Conservation (phyloP, 169 alveolate species). For the Eimeria maxima region DNA sequence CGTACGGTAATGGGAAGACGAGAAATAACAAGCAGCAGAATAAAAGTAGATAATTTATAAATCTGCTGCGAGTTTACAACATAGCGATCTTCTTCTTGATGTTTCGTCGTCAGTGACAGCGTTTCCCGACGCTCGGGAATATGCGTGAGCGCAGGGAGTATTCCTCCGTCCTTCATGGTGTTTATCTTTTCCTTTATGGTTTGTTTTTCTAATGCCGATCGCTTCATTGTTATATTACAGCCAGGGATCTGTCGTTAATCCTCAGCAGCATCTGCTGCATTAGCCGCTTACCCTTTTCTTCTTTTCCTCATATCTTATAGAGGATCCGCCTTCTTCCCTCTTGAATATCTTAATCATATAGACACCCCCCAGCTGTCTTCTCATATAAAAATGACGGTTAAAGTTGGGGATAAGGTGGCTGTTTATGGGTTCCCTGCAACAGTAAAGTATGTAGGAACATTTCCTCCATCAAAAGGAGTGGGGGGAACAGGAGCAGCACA, state of each 20-base stretch:
- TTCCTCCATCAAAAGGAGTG: slow-evolving; percentile 15
- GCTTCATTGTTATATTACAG: neutral
- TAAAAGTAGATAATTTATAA: neutral
- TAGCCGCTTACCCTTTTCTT: neutral
- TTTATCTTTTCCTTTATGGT: neutral
- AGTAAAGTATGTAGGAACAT: slow-evolving; percentile 47
- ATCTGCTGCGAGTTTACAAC: slow-evolving; percentile 14
- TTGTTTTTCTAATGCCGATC: slow-evolving; percentile 24
- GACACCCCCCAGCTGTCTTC: neutral
- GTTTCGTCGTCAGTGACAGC: neutral
- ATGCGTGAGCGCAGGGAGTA: slow-evolving; percentile 18
- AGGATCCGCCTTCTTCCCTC: no score
- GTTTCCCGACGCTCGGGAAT: neutral
- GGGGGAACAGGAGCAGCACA: neutral
- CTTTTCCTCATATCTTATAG: no score
- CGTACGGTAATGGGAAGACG: neutral
- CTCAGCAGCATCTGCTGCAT: neutral
- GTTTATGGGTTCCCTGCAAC: slow-evolving; percentile 74
- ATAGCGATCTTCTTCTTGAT: slow-evolving; percentile 17
- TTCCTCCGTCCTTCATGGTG: neutral
- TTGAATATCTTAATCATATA: neutral
- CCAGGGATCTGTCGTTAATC: neutral
- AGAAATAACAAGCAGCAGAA: neutral
- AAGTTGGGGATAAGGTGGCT: slow-evolving; percentile 77
- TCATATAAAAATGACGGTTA: slow-evolving; percentile 27